Base-by-base conservation (phyloP, 1,139 yeast genomes). In the Candida glucosophila region DNA sequence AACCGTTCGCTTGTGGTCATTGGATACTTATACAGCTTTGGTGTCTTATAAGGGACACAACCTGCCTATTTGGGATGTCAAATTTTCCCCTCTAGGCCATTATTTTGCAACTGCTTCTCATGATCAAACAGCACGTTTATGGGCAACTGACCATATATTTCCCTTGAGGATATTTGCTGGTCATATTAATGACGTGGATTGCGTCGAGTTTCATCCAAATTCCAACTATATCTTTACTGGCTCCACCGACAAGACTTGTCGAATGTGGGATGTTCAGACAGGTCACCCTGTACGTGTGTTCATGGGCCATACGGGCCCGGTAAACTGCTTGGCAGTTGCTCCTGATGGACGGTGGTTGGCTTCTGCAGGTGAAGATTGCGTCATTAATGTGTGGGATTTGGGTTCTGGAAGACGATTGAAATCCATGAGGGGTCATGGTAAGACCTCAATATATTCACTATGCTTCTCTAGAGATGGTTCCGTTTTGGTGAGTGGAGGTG, bases 261-360 rank as follows among this genome's bases (percentile, higher is more conserved):
- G 98, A 39, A 83, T 92, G 96, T 92, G 99, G 99, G 98, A 92
- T 52, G 76, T 92, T 17, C 74, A 78, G 26, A 72, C 77, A 22
- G 99, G 98, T 20, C 78, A 74, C 39, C 77, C 93, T 22, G 97
- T 88, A 10, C 72, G 98, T 36, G 77, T 90, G n/a, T 90, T 92
- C 49, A 74, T 85, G 54, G 97, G 97, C 1, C 97, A 90, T 44
- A 77, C 92, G 2, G 90, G 90, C 10, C 80, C 96, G 1, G 73
- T 92, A 19, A 81, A 83, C 39, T 70, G 86, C 22, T 64, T 85
- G 42, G 86, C 94, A 1, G 94, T 85, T 6, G 80, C 95, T 1
- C 97, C 97, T 1, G 96, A 90, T 54, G 99, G 99, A 3, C 68
- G 96, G 43, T 83, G 95, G 93, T 60, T 90, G 31, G 96, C 97